A percentile compares a stretch with the other conserved stretches of the same genome.
These are phyloP conservation scores for Ganoderma boninense DNA, from an alignment of 1,284 basidiomycete genomes.

Conservation along the genomic window DNA sequence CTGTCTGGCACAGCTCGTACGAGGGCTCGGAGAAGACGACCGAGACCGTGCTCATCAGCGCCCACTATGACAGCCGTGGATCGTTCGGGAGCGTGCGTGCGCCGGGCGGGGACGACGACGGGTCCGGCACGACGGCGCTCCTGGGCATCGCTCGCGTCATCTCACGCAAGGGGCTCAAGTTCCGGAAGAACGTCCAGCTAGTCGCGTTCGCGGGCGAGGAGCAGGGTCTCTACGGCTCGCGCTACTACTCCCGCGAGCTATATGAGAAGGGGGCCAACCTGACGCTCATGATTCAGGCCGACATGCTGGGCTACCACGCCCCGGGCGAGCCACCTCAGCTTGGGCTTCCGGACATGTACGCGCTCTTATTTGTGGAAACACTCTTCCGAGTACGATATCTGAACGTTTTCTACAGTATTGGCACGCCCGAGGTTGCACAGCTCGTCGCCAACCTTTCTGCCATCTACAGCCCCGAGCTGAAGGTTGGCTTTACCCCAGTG, in stretches of 20 bases:
- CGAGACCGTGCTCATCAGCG: slow-evolving; percentile 75
- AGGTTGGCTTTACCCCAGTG: slow-evolving; percentile 76
- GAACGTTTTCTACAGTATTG: slow-evolving; percentile 60
- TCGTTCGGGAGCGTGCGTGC: slow-evolving; percentile 81
- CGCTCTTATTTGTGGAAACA: too few species aligned
- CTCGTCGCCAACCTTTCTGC: slow-evolving; percentile 77
- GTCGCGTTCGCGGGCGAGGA: slow-evolving; percentile 79
- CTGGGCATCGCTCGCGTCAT: slow-evolving; percentile 83
- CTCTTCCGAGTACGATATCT: neutral
- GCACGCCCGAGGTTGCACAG: slow-evolving; percentile 77
- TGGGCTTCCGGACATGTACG: slow-evolving; percentile 72
- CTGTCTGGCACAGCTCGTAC: slow-evolving; percentile 56
- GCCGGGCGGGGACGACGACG: slow-evolving; percentile 84
- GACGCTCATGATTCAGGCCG: slow-evolving; percentile 86
- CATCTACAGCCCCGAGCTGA: slow-evolving; percentile 84
- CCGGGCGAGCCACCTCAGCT: slow-evolving; percentile 81
- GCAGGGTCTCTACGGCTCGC: slow-evolving; percentile 73
- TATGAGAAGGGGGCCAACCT: slow-evolving; percentile 68
- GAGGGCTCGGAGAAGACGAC: slow-evolving; percentile 56
- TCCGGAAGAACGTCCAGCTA: slow-evolving; percentile 74
- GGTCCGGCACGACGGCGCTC: slow-evolving; percentile 78
- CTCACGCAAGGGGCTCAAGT: slow-evolving; percentile 63
- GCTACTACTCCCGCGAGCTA: slow-evolving; percentile 71
- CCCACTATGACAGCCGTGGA: slow-evolving; percentile 89
- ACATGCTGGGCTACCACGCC: slow-evolving; percentile 87